phyloP scores from a whole-genome alignment of 2,329 filamentous ascomycete species.

The Alternaria sp. region DNA sequence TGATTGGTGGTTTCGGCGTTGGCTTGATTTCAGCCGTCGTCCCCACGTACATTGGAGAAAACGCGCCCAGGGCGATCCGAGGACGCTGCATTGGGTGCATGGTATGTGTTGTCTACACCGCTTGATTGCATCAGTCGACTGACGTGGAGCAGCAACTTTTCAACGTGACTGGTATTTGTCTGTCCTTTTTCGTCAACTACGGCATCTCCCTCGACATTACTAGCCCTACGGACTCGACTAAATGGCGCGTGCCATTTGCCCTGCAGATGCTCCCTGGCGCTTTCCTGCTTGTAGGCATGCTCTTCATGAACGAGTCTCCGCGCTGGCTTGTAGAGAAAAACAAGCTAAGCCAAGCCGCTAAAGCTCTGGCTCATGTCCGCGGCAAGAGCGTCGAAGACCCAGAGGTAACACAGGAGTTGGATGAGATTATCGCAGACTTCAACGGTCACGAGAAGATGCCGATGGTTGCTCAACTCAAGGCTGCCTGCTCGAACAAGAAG shows the following conservation, averaged over 20 bases:
- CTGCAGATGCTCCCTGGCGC: constrained; percentile 62
- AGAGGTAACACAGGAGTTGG: constrained; percentile 51
- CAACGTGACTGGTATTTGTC: constrained; percentile 58
- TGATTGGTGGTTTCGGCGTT: constrained; percentile 56
- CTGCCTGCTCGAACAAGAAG: constrained; percentile 48
- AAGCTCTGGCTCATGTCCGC: constrained; percentile 52
- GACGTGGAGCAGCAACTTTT: constrained; percentile 41
- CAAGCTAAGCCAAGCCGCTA: constrained; percentile 55
- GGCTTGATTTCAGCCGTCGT: constrained; percentile 55
- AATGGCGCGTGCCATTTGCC: constrained; percentile 63
- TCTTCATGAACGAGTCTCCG: constrained; percentile 62
- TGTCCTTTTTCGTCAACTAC: constrained; percentile 64
- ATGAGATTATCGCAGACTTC: constrained; percentile 55
- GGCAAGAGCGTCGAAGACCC: constrained; percentile 46
- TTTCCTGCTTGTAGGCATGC: constrained; percentile 59
- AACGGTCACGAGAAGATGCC: constrained; percentile 54
- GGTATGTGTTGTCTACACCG: constrained; percentile 8
- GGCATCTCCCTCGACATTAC: constrained; percentile 58
- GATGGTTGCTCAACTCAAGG: constrained; percentile 49
- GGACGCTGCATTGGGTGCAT: constrained; percentile 51
- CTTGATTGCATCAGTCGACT: neutral
- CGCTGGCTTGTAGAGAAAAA: constrained; percentile 65
- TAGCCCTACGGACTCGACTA: constrained; percentile 52
- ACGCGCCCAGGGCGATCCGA: constrained; percentile 54
- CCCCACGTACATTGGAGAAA: constrained; percentile 57